These are phyloP conservation scores for Limnanthes douglasii DNA, from an alignment of 345 rosid genomes.

Conservation along the genomic window DNA sequence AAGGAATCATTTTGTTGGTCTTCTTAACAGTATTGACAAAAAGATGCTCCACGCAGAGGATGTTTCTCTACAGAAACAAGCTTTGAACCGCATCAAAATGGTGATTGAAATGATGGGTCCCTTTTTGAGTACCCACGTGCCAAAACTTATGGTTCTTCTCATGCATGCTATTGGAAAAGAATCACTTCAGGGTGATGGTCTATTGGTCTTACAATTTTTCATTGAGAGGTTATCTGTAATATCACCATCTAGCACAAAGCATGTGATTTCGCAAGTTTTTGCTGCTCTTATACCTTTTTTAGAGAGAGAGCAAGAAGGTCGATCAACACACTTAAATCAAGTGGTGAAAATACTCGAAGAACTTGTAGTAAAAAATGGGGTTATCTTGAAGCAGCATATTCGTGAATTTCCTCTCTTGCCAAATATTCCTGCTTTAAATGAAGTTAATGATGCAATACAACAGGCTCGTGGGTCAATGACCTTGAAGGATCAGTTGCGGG, in stretches of 20 bases:
- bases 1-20: conserved; percentile 95
- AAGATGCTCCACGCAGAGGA: conserved; percentile 83
- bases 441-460: conserved; percentile 80
- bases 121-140: conserved; percentile 75
- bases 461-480: conserved; percentile 87
- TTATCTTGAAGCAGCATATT: conserved; percentile 69
- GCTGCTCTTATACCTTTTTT: conserved; percentile 90
- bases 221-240: conserved; percentile 53
- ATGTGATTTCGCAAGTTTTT: conserved; percentile 84
- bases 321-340: conserved; percentile 31
- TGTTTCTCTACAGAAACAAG: conserved; percentile 65
- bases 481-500: conserved; percentile 73
- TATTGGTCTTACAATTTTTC: conserved; percentile 72
- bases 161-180: conserved; percentile 86
- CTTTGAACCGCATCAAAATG: conserved; percentile 77
- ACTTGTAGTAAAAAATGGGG: conserved; percentile 70
- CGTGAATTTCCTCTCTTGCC: conserved; percentile 89
- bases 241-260: conserved; percentile 76
- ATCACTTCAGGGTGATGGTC: conserved; percentile 78
- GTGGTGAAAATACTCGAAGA: conserved; percentile 81
- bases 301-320: conserved; percentile 56
- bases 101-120: conserved; percentile 90
- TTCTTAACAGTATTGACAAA: conserved; percentile 84
- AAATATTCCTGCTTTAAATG: conserved; percentile 49
- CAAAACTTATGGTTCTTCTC: conserved; percentile 90